These are phyloP conservation scores for Botrytis paeoniae DNA, from an alignment of 2,329 filamentous ascomycete genomes.

Conservation along the genomic window DNA sequence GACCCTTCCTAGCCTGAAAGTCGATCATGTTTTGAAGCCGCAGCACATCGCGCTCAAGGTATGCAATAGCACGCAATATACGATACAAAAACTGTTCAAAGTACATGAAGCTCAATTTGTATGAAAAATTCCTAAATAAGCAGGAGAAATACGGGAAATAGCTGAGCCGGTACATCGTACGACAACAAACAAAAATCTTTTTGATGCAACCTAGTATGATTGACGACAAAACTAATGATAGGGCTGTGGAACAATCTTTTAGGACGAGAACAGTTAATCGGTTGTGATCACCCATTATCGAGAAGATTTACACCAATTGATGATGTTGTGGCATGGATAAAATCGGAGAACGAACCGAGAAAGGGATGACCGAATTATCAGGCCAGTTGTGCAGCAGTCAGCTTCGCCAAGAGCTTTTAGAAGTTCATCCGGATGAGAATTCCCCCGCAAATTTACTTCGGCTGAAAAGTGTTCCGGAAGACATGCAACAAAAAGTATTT, in stretches of 20 bases:
- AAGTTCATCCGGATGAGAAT: constrained; percentile 18
- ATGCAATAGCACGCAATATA: background rate
- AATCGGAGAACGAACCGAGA: background rate
- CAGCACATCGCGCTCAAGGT: background rate
- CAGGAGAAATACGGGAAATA: background rate
- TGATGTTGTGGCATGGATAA: constrained; percentile 1
- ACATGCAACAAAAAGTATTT: constrained; percentile 15
- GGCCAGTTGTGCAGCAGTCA: constrained; percentile 10
- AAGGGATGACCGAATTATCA: background rate
- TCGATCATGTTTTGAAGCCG: background rate
- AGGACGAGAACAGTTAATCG: background rate
- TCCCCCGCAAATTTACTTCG: constrained; percentile 12
- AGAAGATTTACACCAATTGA: background rate
- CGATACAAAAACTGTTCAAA: background rate
- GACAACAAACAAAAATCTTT: background rate
- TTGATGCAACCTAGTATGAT: background rate
- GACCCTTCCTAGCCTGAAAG: background rate
- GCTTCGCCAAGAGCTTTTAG: constrained; percentile 11
- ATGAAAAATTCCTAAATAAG: background rate
- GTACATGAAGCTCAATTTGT: background rate
- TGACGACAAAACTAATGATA: background rate
- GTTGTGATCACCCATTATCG: background rate
- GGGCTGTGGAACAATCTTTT: background rate
- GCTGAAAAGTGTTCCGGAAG: constrained; percentile 20
- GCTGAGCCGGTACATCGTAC: background rate